phyloP scores from a whole-genome alignment of 495 filamentous ascomycete genomes.

The Beverwykella pulmonaria region DNA sequence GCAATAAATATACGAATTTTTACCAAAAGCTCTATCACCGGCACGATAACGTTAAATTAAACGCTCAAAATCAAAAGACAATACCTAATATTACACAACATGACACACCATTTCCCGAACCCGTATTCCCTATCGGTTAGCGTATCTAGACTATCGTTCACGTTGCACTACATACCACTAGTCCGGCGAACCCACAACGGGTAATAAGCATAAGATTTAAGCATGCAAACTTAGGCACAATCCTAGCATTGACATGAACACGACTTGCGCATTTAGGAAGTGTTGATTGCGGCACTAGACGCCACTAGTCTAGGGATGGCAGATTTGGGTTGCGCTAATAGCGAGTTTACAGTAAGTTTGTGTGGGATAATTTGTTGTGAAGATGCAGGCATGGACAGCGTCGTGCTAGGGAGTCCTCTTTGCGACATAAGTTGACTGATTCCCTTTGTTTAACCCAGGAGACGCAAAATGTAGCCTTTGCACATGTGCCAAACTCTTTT shows the following conservation, averaged over 20 bases:
- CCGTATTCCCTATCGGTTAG: neutral
- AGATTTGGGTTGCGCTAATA: neutral
- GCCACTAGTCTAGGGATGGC: constrained; percentile 1
- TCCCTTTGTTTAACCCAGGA: too few relatives aligned
- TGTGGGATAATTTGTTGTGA: neutral
- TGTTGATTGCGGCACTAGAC: constrained; percentile 3
- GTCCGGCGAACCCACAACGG: neutral
- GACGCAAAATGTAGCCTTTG: too few relatives aligned
- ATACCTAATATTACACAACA: neutral
- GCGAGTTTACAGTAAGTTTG: neutral
- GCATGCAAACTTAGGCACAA: neutral
- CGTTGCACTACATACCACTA: neutral
- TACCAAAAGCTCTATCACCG: too few relatives aligned
- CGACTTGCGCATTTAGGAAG: constrained; percentile 1
- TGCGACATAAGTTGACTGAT: too few relatives aligned
- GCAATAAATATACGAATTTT: too few relatives aligned
- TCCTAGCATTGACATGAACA: neutral
- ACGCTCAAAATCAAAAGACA: too few relatives aligned
- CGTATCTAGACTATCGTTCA: neutral
- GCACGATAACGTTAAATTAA: too few relatives aligned
- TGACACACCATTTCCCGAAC: neutral
- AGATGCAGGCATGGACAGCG: neutral
- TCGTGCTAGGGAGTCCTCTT: too few relatives aligned
- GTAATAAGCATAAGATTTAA: neutral
- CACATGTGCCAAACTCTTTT: too few relatives aligned